These are phyloP conservation scores for Apocynum venetum DNA, from an alignment of 257 asterid genomes.

Conservation along the genomic window DNA sequence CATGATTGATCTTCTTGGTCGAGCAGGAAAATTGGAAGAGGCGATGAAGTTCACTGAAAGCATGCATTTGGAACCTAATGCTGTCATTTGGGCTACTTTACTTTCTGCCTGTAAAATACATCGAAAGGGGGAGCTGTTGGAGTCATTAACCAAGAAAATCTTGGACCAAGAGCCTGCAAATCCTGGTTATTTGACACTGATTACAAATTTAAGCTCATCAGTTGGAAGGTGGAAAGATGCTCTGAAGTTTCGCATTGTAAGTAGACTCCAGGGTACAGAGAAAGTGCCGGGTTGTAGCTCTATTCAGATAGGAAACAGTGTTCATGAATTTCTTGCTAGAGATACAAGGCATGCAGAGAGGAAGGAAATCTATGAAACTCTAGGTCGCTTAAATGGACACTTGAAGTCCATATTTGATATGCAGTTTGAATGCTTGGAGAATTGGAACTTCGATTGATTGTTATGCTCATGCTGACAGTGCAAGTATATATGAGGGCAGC, in stretches of 20 bases:
- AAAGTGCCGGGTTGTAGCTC: conserved; percentile 52
- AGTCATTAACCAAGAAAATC: conserved; percentile 30
- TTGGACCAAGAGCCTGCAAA: conserved; percentile 44
- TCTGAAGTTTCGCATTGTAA: conserved; percentile 25
- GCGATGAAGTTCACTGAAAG: conserved; percentile 33
- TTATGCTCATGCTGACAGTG: not conserved
- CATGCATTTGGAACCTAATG: conserved; percentile 50
- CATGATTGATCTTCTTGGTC: conserved; percentile 53
- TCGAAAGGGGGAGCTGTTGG: conserved; percentile 27
- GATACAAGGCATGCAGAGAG: conserved; percentile 29
- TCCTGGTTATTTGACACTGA: conserved; percentile 37
- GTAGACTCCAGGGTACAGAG: conserved; percentile 25
- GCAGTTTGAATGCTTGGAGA: conserved; percentile 5
- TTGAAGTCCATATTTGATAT: conserved; percentile 20
- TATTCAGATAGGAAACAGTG: conserved; percentile 45
- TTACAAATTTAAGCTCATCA: conserved; percentile 37
- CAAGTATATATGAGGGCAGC: not conserved
- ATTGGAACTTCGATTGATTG: not conserved
- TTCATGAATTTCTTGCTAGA: conserved; percentile 54
- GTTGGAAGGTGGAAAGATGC: conserved; percentile 40
- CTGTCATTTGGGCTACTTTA: conserved; percentile 49
- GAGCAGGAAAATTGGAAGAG: conserved; percentile 46
- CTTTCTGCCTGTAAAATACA: conserved; percentile 46
- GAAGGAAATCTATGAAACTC: conserved; percentile 33
- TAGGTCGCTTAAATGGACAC: conserved; percentile 35